Evolutionary conservation across 2,329 filamentous ascomycete genomes (phyloP), one percentile per base, ranked within the genome.

Genomic region (Microsporum canis): DNA sequence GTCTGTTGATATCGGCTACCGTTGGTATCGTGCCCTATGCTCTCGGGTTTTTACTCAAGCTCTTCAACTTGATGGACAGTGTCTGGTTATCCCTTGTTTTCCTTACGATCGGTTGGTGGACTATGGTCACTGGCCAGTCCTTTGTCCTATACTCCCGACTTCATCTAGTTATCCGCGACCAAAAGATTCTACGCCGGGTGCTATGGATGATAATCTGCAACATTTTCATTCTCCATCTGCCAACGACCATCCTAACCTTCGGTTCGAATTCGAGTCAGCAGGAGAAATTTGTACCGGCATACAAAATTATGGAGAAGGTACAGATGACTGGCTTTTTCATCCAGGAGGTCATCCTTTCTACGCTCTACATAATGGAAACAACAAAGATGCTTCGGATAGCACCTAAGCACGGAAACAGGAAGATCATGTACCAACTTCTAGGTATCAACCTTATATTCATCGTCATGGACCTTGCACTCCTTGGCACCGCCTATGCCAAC

Each of bases 311-410:
- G 67, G 79, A 81, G 61, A 76, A 77, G 64, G 69, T 80, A 10
- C 78, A 81, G 64, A 75, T 80, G 60, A 76, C 75, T 3, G 69
- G 78, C 39, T 80, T 81, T 65, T 79, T 75, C 57, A 41, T 79
- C 3, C 79, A 81, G 63, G 79, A 81, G 60, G 68, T 75, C 51
- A 71, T 79, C 61, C 73, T 81, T 33, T 79, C 77, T 1, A 68
- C 69, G 1, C 68, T 80, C 23, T 81, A 81, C 67, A 82, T 84
- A 61, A 72, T 71, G 68, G 79, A 83, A 64, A 81, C 81, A 0
- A 69, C 79, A 61, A 77, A 75, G 76, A 75, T 82, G 61, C 72
- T 83, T 59, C 75, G 75, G 5, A 65, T 77, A 7, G 75, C 80
- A 62, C 73, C 73, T 23, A 72, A 77, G 59, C 68, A 69, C 27